phyloP scores from a whole-genome alignment of 306 rosid genomes.

The Pueraria montana region DNA sequence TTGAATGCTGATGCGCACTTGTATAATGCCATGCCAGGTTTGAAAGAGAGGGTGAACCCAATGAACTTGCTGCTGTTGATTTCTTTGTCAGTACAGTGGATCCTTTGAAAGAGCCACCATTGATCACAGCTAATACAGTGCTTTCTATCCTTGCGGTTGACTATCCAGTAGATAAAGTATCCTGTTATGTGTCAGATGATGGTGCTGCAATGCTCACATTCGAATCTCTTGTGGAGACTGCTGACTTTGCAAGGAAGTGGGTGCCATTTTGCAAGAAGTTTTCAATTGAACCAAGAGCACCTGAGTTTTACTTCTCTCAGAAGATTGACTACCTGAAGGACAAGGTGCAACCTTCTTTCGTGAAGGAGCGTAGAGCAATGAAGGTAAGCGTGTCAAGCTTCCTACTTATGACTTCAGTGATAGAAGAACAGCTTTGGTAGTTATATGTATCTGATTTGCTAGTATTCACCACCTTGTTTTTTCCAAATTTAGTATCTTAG shows the following conservation, averaged over 20 bases:
- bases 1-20: conserved; percentile 43
- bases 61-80: conserved; percentile 89
- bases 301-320: conserved; percentile 97
- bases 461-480: not conserved
- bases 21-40: conserved; percentile 61
- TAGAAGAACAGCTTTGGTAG: conserved; percentile 1
- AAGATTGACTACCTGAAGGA: conserved; percentile 96
- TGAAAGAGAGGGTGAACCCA: conserved; percentile 94
- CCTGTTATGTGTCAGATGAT: conserved; percentile 97
- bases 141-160: conserved; percentile 98
- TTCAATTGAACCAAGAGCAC: conserved; percentile 95
- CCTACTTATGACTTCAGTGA: not conserved
- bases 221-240: conserved; percentile 93
- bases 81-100: conserved; percentile 99
- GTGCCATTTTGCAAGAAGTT: conserved; percentile 96
- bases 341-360: conserved; percentile 97
- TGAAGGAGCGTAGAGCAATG: conserved; percentile 98
- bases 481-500: conserved; percentile 28
- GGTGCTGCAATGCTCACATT: conserved; percentile 98
- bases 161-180: conserved; percentile 94
- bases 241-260: conserved; percentile 96
- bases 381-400: conserved; percentile 68
- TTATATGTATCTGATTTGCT: conserved; percentile 18
- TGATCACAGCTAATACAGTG: conserved; percentile 95
- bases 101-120: conserved; percentile 96